phyloP scores from a whole-genome alignment of 1,139 yeast species.

The Pichia cactophila region DNA sequence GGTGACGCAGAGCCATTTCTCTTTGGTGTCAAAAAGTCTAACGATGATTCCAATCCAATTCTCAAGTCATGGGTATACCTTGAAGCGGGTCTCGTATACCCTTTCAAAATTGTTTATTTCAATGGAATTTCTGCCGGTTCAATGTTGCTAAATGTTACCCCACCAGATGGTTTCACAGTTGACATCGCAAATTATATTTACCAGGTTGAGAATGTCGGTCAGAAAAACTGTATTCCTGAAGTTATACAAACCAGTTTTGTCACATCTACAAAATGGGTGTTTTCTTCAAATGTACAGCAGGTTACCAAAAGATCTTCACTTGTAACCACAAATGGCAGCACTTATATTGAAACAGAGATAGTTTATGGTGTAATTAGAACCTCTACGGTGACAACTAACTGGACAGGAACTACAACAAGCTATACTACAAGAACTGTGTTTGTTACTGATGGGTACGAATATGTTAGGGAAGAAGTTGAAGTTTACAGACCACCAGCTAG shows the following conservation, averaged over 20 bases:
- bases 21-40: neutral
- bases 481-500: neutral
- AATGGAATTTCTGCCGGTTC: slow-evolving; percentile 10
- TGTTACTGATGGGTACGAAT: neutral
- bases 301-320: slow-evolving; percentile 2
- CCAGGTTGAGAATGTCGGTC: slow-evolving; percentile 4
- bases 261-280: slow-evolving; percentile 4
- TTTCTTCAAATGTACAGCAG: neutral
- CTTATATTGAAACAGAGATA: slow-evolving; percentile 5
- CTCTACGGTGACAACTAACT: slow-evolving; percentile 2
- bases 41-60: neutral
- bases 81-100: slow-evolving; percentile 21
- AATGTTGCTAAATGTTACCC: slow-evolving; percentile 11
- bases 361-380: slow-evolving; percentile 1
- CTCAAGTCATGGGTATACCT: slow-evolving; percentile 10
- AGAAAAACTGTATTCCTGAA: slow-evolving; percentile 7
- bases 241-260: slow-evolving; percentile 1
- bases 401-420: neutral
- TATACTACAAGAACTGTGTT: neutral
- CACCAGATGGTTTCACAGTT: slow-evolving; percentile 15
- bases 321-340: slow-evolving; percentile 1
- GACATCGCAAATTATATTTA: slow-evolving; percentile 7
- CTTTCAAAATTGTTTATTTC: slow-evolving; percentile 22
- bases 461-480: neutral
- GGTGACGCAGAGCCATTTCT: neutral